Evolutionary conservation across 1,284 basidiomycete genomes (phyloP), one percentile per base, ranked within the genome.

Genomic region (Ganoderma sp.): DNA sequence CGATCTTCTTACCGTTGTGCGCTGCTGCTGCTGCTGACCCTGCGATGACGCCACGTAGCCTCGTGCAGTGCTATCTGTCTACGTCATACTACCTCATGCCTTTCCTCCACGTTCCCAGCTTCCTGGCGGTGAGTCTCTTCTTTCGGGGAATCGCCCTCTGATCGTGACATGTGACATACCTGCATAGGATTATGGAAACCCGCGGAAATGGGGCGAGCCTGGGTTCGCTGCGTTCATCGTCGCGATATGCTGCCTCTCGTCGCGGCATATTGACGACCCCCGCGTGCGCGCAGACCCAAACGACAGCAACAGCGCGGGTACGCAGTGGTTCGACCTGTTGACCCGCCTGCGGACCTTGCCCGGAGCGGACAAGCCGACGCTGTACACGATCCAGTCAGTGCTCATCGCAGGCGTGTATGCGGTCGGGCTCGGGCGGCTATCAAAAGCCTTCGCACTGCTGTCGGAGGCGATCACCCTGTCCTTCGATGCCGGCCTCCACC

Each of bases 191-290:
- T 97, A 97, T 76, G 93, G 93, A 60, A 94, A 95, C 73, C 95
- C 95, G 58, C 87, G 88, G 79, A 95, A 95, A 83, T 96, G 95
- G 95, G 93, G 92, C 48, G 94, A 96, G 79, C 93, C 95, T 22
- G 95, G 95, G 7, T 97, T 97, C 74, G 94, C 93, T 28, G 89
- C 93, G 25, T 96, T 96, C 78, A 94, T 96, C 69, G 94, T 96
- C 15, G 87, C 94, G 1, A 85, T 96, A 42, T 97, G 95, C 78
- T 96, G 94, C 71, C 85, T 97, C 2, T 92, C 94, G 0, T 96
- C 94, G 1, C 86, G 95, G 48, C 95, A 97, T 77, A 92, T 95
- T 69, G 95, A 97, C 77, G 95, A 96, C 79, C 90, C 91, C 6
- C 89, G 95, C 58, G 93, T 95, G 25, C 89, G 94, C 42, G 87